phyloP scores from a whole-genome alignment of 148 eudicot genomes.

The Cornus controversa region DNA sequence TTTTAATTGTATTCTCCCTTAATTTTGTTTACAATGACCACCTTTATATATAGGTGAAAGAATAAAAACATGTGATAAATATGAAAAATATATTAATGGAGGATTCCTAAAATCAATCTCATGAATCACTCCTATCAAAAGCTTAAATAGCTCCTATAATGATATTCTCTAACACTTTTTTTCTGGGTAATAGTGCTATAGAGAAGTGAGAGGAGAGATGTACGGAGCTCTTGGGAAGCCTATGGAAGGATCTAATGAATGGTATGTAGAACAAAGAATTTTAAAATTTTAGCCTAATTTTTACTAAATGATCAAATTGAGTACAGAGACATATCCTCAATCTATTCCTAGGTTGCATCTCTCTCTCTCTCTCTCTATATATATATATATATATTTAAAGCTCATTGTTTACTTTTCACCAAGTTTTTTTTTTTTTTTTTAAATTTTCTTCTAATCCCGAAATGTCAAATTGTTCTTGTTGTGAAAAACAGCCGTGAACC shows the following conservation, averaged over 20 bases:
- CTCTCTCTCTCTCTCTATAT: background rate
- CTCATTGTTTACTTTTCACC: background rate
- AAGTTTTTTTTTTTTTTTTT: background rate
- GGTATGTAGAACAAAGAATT: slow-evolving; percentile 42
- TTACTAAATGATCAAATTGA: background rate
- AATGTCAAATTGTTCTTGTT: background rate
- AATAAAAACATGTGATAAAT: too few relatives aligned
- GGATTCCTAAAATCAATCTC: too few relatives aligned
- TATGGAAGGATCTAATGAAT: slow-evolving; percentile 74
- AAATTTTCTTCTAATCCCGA: too few relatives aligned
- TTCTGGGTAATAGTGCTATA: slow-evolving; percentile 58
- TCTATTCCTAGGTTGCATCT: background rate
- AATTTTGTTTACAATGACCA: too few relatives aligned
- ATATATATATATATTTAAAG: too few relatives aligned
- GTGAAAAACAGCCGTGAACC: too few relatives aligned
- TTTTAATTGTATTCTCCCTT: too few relatives aligned
- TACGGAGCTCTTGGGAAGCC: slow-evolving; percentile 71
- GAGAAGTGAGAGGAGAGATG: slow-evolving; percentile 60
- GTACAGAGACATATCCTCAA: background rate
- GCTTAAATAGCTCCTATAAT: too few relatives aligned
- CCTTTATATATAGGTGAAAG: too few relatives aligned
- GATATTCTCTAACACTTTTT: too few relatives aligned
- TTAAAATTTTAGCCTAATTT: background rate
- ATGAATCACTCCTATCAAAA: too few relatives aligned
- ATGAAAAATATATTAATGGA: too few relatives aligned